Conservation (phyloP, 2,329 filamentous ascomycete genomes). For the Exophiala sp. region DNA sequence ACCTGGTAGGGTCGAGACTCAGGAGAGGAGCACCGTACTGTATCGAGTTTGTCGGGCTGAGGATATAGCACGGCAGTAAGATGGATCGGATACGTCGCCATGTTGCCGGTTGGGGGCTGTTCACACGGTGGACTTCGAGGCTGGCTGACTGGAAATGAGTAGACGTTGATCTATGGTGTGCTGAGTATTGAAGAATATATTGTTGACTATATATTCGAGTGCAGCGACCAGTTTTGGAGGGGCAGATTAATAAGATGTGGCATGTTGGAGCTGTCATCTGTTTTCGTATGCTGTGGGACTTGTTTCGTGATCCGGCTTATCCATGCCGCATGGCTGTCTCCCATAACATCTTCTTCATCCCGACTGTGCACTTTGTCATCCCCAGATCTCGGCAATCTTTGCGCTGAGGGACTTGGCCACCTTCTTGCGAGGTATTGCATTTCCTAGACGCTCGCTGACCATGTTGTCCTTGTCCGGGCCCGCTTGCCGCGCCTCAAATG, state of each 20-base stretch:
- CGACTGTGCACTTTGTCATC: slow-evolving; percentile 3
- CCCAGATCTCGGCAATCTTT: slow-evolving; percentile 39
- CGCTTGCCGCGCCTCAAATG: slow-evolving; percentile 52
- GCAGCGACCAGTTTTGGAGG: too few relatives aligned
- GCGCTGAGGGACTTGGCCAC: slow-evolving; percentile 59
- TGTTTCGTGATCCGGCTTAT: too few relatives aligned
- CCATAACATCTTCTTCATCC: background rate
- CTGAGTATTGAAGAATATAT: too few relatives aligned
- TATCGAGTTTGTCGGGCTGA: background rate
- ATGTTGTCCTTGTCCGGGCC: slow-evolving; percentile 47
- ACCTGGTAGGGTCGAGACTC: background rate
- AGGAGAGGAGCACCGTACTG: background rate
- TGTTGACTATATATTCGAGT: too few relatives aligned
- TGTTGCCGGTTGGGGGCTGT: background rate
- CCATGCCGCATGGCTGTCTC: background rate
- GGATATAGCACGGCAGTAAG: background rate
- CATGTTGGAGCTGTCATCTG: slow-evolving; percentile 2
- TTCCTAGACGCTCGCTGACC: slow-evolving; percentile 52
- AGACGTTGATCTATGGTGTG: too few relatives aligned
- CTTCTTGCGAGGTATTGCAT: slow-evolving; percentile 60
- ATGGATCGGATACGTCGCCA: background rate
- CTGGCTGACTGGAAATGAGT: too few relatives aligned
- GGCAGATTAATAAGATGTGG: too few relatives aligned
- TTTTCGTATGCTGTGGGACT: too few relatives aligned
- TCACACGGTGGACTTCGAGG: too few relatives aligned